phyloP scores from a whole-genome alignment of 768 basidiomycete species.

The Termitomyces sp. region DNA sequence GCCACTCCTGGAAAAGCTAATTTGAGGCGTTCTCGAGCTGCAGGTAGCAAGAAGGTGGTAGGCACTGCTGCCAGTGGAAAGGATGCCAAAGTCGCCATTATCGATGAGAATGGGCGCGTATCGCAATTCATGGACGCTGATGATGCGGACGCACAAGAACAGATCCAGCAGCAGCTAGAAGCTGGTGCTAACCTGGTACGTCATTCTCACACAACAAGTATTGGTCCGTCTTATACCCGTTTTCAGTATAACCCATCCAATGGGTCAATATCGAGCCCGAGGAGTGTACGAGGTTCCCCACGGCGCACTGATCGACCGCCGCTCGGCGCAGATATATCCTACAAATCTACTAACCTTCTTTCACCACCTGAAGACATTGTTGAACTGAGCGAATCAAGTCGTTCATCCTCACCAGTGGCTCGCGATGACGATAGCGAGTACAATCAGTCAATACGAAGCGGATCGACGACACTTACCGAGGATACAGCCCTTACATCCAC shows the following conservation, averaged over 20 bases:
- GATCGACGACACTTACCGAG: constrained; percentile 43
- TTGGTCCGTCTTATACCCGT: constrained; percentile 1
- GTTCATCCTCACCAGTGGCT: constrained; percentile 41
- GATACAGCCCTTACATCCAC: constrained; percentile 59
- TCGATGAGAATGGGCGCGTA: constrained; percentile 52
- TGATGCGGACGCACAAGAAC: constrained; percentile 77
- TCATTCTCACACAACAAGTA: constrained; percentile 13
- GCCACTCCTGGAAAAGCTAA: constrained; percentile 59
- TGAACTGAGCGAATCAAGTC: constrained; percentile 43
- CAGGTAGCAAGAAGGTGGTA: constrained; percentile 25
- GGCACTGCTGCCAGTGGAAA: constrained; percentile 9
- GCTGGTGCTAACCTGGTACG: constrained; percentile 72
- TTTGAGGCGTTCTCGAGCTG: constrained; percentile 32
- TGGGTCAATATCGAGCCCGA: constrained; percentile 59
- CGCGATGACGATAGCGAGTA: constrained; percentile 60
- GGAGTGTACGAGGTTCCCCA: constrained; percentile 70
- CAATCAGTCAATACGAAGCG: constrained; percentile 44
- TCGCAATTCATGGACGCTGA: constrained; percentile 93
- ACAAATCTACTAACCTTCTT: constrained; percentile 41
- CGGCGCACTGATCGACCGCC: constrained; percentile 51
- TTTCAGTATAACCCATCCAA: constrained; percentile 61
- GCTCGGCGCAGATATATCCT: constrained; percentile 37
- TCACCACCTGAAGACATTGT: constrained; percentile 43
- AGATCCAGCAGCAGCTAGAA: constrained; percentile 82
- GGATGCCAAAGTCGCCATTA: constrained; percentile 25